Evolutionary conservation across 768 basidiomycete species (phyloP), one percentile per base, ranked within the genome.

Genomic region (Amanita polypyramis): DNA sequence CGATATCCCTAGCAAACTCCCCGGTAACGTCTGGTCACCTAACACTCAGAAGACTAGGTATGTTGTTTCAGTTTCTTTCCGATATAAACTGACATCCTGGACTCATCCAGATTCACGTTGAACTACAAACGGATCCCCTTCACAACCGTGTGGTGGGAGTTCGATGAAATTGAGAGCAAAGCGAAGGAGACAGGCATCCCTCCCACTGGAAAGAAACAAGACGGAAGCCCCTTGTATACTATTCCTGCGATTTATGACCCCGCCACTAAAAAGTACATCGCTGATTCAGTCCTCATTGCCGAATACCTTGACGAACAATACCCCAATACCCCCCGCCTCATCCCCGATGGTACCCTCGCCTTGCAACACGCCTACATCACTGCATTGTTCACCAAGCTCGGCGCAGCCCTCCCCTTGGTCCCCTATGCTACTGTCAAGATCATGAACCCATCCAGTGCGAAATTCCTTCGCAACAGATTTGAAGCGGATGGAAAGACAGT

Each of bases 241-340:
- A 49, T 72, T 23, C 73, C 73, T 25, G 65, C 65, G 36, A 68
- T 71, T 47, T 55, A 63, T 40, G 72, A 75, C 46, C 62, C 66
- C 21, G 57, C 56, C 29, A 72, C 65, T 4, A 58, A 60, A 1
- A 52, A 48, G 10, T 55, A 63, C 47, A 19, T 74, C 21, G 30
- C 70, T 0, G 72, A 76, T 45, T 71, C 70, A 4, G 60, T 65
- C 47, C 55, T 56, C 14, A 75, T 75, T 43, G 71, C 72, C 0
- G 60, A 62, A 49, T 76, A 76, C 49, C 70, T 74, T 32, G 74
- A 76, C 27, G 59, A 54, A 12, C 57, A 58, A 0, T 75, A 72
- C 52, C 70, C 73, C 4, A 49, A 61, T 30, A 58, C 64, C 1
- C 62, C 61, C 0, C 45, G 43, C 8, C 43, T 61, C 30, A 56